Evolutionary conservation across 1,284 basidiomycete genomes (phyloP), one percentile per base, ranked within the genome.

Genomic region (Trametes hirsuta): DNA sequence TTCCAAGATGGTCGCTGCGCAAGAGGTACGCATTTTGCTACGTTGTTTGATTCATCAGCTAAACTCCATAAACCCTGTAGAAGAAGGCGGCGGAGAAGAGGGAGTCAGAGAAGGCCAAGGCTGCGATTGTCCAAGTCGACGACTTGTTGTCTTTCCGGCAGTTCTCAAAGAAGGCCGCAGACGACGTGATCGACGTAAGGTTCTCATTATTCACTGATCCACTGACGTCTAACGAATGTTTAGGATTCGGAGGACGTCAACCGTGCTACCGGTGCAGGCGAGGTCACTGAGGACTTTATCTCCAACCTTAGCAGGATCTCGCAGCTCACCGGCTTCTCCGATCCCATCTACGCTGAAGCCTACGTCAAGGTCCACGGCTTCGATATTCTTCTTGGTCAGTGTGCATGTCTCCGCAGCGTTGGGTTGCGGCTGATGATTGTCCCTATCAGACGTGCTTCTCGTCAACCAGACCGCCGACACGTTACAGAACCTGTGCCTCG

Each of bases 331-430:
- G 92, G 96, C 35, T 99, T 99, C 82, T 98, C 96, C 24, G 97
- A 99, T 73, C 94, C 97, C 1, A 95, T 99, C 61, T 99, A 99
- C 70, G 96, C 97, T 5, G 97, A 99, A 75, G 97, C 97, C 1
- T 96, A 96, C 69, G 96, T 99, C 69, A 97, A 97, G 74, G 95
- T 99, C 73, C 94, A 98, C 69, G 95, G 97, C 54, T 99, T 99
- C 73, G 97, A 99, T 75, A 98, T 99, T 69, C 78, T 96, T 54
- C 85, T 98, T 4, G 91, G 91, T 92, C 53, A 42, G 60, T 30
- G 30, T 39, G 34, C 10, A 44, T n/a, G 22, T 46, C 34, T 30
- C 41, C 47, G 35, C 36, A 50, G 24, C n/a, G 24, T 21, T 30
- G 36, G 10, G 37, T 21, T 12, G 10, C 15, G 14, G 12, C 46